A percentile compares a stretch with the other conserved stretches of the same genome.
Conservation (phyloP, 2,329 filamentous ascomycete species). For the Sphaceloma murrayae region DNA sequence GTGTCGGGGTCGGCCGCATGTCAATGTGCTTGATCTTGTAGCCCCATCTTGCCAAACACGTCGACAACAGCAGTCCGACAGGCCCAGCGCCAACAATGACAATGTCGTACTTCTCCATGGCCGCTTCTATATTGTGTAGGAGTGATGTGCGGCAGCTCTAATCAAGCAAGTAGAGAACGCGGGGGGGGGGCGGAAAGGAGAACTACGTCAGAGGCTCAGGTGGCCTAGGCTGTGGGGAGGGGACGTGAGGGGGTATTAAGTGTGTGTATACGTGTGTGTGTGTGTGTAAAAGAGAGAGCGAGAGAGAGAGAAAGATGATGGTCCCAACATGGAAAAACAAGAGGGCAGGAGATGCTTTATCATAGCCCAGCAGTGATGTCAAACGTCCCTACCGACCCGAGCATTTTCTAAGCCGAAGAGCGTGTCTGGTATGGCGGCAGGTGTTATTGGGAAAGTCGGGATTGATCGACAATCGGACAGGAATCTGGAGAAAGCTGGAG, state of each 20-base stretch:
- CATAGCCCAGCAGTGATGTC: neutral
- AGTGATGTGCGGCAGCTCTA: too few relatives aligned
- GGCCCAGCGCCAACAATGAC: slow-evolving; percentile 87
- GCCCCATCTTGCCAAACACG: slow-evolving; percentile 81
- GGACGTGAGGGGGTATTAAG: too few relatives aligned
- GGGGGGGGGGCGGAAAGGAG: neutral
- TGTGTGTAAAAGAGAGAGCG: neutral
- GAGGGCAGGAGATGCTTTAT: slow-evolving; percentile 4
- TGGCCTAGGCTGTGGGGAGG: neutral
- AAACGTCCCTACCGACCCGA: slow-evolving; percentile 4
- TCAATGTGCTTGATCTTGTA: slow-evolving; percentile 95
- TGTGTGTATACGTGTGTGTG: too few relatives aligned
- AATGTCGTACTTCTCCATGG: slow-evolving; percentile 49
- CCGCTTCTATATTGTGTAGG: too few relatives aligned
- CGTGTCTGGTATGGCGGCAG: slow-evolving; percentile 12
- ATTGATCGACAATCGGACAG: slow-evolving; percentile 14
- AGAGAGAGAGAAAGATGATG: neutral
- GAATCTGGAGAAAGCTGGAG: slow-evolving; percentile 8
- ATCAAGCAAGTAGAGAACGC: too few relatives aligned
- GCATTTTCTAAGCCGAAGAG: slow-evolving; percentile 11
- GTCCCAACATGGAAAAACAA: neutral
- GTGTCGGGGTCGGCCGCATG: slow-evolving; percentile 74
- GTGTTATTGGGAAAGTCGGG: slow-evolving; percentile 10
- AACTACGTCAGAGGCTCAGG: slow-evolving; percentile 2
- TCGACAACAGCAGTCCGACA: slow-evolving; percentile 77